A percentile compares a stretch with the other conserved stretches of the same genome.
phyloP scores from a whole-genome alignment of 2,329 filamentous ascomycete species.

The Penicillium polonicum region DNA sequence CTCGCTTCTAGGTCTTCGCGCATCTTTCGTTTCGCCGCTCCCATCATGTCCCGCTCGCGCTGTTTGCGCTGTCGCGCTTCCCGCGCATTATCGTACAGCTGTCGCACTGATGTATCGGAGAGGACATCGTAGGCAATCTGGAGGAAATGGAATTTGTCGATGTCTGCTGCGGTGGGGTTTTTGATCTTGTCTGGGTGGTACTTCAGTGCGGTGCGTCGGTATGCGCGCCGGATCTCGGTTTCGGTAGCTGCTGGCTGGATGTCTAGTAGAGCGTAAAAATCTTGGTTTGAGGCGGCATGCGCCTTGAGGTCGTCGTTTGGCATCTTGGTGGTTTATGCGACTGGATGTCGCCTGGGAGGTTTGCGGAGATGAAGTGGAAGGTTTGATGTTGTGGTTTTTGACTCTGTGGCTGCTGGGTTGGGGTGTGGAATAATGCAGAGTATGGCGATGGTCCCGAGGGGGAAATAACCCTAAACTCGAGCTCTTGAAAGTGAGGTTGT shows the following conservation, averaged over 20 bases:
- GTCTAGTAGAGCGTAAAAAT: conserved; percentile 76
- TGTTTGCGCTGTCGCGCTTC: conserved; percentile 68
- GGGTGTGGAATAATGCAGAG: neutral
- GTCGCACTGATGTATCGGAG: conserved; percentile 66
- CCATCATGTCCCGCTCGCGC: conserved; percentile 70
- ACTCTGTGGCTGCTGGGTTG: neutral
- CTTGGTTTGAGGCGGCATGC: conserved; percentile 61
- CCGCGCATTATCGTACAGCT: conserved; percentile 74
- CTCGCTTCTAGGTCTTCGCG: conserved; percentile 81
- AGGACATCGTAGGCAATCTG: conserved; percentile 86
- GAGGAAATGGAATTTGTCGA: conserved; percentile 79
- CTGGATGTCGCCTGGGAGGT: conserved; percentile 44
- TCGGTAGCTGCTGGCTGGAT: conserved; percentile 64
- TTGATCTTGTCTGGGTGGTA: conserved; percentile 92
- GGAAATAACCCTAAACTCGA: neutral
- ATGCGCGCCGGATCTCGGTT: conserved; percentile 77
- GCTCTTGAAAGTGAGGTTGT: neutral
- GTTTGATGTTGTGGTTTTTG: neutral
- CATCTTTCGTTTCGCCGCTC: conserved; percentile 70
- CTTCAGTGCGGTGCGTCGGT: conserved; percentile 80
- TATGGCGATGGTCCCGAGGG: neutral
- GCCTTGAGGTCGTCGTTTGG: conserved; percentile 51
- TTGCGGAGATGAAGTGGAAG: conserved; percentile 13
- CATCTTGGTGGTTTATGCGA: conserved; percentile 48
- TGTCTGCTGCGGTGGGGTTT: conserved; percentile 63